phyloP scores from a whole-genome alignment of 371 early-diverging fungal genomes.

The Syncephalastrum monosporum region DNA sequence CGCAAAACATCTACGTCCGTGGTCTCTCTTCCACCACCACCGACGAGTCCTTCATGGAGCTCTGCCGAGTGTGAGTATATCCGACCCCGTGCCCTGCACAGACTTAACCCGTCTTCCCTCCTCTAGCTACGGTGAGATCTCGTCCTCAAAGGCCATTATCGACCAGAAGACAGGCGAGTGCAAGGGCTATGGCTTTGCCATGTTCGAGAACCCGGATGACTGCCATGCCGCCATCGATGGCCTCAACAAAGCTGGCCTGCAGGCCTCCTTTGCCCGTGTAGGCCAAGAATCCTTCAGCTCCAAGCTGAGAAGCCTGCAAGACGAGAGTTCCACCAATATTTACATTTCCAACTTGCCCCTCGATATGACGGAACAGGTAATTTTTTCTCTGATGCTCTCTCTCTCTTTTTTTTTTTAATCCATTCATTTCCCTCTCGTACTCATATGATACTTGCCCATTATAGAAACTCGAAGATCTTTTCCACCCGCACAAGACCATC shows the following conservation, averaged over 20 bases:
- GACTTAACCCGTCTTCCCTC: neutral
- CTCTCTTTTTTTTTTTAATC: too few relatives aligned
- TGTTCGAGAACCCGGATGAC: slow-evolving; percentile 75
- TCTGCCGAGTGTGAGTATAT: slow-evolving; percentile 54
- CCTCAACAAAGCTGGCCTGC: slow-evolving; percentile 65
- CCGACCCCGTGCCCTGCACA: neutral
- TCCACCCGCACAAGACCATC: slow-evolving; percentile 63
- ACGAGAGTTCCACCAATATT: slow-evolving; percentile 76
- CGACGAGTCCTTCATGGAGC: slow-evolving; percentile 67
- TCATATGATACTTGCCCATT: slow-evolving; percentile 3
- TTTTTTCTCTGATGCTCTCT: too few relatives aligned
- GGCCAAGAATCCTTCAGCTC: slow-evolving; percentile 78
- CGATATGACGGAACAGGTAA: slow-evolving; percentile 70
- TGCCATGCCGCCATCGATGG: slow-evolving; percentile 70
- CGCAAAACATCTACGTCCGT: slow-evolving; percentile 81
- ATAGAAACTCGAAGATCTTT: slow-evolving; percentile 64
- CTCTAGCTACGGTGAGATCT: slow-evolving; percentile 73
- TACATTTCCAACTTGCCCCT: slow-evolving; percentile 83
- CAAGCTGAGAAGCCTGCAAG: slow-evolving; percentile 73
- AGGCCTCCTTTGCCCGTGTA: slow-evolving; percentile 77
- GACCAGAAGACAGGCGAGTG: slow-evolving; percentile 80
- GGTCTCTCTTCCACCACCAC: slow-evolving; percentile 73
- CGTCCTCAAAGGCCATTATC: slow-evolving; percentile 84
- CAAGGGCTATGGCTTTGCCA: slow-evolving; percentile 91
- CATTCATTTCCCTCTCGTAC: neutral